Evolutionary conservation across 805 yeast genomes (phyloP).

Genomic region (Ogataea pignaliae): DNA sequence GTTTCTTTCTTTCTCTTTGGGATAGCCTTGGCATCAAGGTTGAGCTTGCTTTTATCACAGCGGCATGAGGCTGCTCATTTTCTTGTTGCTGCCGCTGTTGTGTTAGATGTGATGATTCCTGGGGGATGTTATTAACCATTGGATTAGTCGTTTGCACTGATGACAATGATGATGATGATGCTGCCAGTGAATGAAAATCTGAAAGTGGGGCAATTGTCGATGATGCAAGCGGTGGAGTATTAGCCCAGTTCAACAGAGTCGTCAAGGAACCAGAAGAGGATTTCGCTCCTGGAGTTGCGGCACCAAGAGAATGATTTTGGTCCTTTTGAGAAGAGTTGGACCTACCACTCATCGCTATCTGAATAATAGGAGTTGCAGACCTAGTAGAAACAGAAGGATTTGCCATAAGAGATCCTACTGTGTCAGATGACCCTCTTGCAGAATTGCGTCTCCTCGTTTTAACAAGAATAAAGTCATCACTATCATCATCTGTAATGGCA

Average conservation of each 20-base stretch:
- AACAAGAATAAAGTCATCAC: constrained; percentile 33
- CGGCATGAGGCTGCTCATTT: constrained; percentile 1
- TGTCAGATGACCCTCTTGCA: constrained; percentile 5
- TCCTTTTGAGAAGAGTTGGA: constrained; percentile 2
- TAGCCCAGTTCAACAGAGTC: background rate
- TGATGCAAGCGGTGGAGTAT: background rate
- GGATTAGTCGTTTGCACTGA: background rate
- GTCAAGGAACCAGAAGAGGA: background rate
- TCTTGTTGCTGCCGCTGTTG: background rate
- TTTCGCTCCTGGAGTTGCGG: background rate
- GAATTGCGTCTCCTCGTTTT: constrained; percentile 29
- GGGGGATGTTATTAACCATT: background rate
- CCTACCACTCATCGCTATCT: background rate
- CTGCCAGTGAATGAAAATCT: background rate
- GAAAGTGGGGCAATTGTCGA: constrained; percentile 8
- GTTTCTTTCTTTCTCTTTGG: constrained; percentile 54
- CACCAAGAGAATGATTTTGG: constrained; percentile 3
- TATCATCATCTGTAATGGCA: constrained; percentile 24
- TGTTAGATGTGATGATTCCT: constrained; percentile 7
- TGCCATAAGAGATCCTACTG: constrained; percentile 1
- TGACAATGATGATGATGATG: background rate
- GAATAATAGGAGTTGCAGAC: no score
- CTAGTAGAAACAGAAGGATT: background rate
- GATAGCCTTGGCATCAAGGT: constrained; percentile 43
- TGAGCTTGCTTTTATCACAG: constrained; percentile 27